Base-by-base conservation (phyloP, 257 asterid species). In the Capsicum chinense region DNA sequence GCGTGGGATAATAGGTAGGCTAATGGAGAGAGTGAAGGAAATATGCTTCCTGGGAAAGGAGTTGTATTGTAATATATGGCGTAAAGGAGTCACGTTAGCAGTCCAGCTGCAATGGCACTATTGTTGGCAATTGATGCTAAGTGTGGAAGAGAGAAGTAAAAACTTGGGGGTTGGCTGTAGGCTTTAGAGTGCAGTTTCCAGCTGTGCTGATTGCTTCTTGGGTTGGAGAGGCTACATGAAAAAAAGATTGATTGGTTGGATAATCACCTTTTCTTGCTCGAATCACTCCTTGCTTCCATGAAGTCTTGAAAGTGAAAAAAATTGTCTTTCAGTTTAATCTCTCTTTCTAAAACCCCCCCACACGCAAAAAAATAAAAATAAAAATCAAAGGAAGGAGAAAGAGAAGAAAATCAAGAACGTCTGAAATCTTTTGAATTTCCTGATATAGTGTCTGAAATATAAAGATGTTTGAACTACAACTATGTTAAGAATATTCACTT, bases 151-250 rank as follows among this genome's bases (percentile, higher is more conserved):
- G 69, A 21, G 69, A 21, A 39, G 42, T 21, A 9, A 63, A 63
- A 63, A 21, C 15, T 63, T 9, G 68, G 16, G 69, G 15, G 7
- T 62, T 4, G 68, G 37, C 42, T 21, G 42, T 21, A 63, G 69
- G 69, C 39, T 63, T 4, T 19, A 63, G 42, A 21, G 15, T 63
- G 69, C 69, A 63, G 39, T 21, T 21, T 60, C 68, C 37, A 62
- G 68, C 68, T 62, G 5, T 62, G 68, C 42, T 63, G 69, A 63
- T 63, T 21, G 35, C 69, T 63, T 21, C 69, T 63, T 63, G 69
- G 39, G 42, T 63, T 63, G 69, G 26, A 63, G 42, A 63, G 69
- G 42, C 16, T 19, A 9, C 69, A 21, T 10, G 7, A 12, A 26
- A 21, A 21, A 63, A 63, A 63, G 42, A 63, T 15, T 19, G 39